phyloP scores from a whole-genome alignment of 164 flowering plant genomes.

The Piper longum region DNA sequence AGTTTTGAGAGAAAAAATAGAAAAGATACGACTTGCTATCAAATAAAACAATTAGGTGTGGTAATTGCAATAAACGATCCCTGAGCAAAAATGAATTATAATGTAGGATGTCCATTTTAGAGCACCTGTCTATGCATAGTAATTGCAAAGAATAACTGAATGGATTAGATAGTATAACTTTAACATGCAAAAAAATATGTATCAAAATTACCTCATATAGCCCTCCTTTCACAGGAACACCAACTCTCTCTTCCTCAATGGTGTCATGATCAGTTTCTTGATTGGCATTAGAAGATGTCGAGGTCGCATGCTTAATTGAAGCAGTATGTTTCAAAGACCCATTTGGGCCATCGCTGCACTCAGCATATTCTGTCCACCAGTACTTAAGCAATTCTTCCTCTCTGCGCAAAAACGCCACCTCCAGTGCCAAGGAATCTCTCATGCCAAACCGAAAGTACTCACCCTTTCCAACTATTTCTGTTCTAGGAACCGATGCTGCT shows the following conservation, averaged over 20 bases:
- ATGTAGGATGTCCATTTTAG: no score
- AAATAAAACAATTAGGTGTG: no score
- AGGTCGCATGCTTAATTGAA: slow-evolving; percentile 11
- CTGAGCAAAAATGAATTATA: no score
- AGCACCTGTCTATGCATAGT: background rate
- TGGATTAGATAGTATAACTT: background rate
- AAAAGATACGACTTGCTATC: no score
- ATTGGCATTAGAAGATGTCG: slow-evolving; percentile 19
- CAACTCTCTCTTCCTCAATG: slow-evolving; percentile 88
- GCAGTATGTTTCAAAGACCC: slow-evolving; percentile 17
- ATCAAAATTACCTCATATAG: slow-evolving; percentile 62
- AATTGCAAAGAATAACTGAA: background rate
- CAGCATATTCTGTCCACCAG: slow-evolving; percentile 98
- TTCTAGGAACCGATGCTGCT: slow-evolving; percentile 77
- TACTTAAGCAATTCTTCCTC: slow-evolving; percentile 84
- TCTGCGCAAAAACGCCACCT: slow-evolving; percentile 89
- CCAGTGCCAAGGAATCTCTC: slow-evolving; percentile 96
- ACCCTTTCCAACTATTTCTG: slow-evolving; percentile 80
- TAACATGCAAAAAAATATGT: background rate
- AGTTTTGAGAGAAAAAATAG: no score
- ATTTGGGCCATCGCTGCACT: slow-evolving; percentile 90
- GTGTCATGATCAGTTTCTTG: slow-evolving; percentile 22
- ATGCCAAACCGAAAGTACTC: slow-evolving; percentile 88
- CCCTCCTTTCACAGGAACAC: slow-evolving; percentile 98
- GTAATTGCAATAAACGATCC: no score